A percentile compares a stretch with the other conserved stretches of the same genome.
These are phyloP conservation scores for Penicillium sp. DNA, from an alignment of 2,329 filamentous ascomycete genomes.

Conservation along the genomic window DNA sequence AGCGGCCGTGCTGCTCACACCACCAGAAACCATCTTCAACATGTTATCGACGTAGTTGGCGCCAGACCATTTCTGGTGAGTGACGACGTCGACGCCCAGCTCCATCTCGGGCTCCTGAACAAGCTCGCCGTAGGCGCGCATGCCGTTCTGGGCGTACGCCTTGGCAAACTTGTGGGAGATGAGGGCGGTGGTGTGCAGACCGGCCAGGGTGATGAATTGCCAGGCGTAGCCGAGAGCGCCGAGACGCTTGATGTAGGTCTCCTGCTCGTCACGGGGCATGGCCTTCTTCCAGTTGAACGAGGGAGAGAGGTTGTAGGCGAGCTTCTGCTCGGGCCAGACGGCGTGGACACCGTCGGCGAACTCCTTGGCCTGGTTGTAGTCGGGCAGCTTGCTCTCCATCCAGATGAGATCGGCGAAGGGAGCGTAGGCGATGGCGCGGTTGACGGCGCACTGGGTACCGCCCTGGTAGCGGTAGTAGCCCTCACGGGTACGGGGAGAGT, in stretches of 20 bases:
- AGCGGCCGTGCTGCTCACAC: conserved; percentile 83
- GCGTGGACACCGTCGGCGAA: conserved; percentile 92
- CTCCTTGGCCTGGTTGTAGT: conserved; percentile 84
- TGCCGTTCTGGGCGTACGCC: conserved; percentile 75
- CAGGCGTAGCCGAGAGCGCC: conserved; percentile 91
- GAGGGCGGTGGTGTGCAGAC: conserved; percentile 90
- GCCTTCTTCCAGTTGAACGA: conserved; percentile 99
- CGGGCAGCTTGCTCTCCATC: conserved; percentile 98
- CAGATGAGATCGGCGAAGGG: conserved; percentile 95
- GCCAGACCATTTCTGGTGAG: conserved; percentile 98
- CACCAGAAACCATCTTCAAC: conserved; percentile 95
- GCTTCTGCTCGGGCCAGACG: conserved; percentile 93
- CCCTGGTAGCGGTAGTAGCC: conserved; percentile 92
- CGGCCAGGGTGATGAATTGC: conserved; percentile 99
- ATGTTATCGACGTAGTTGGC: conserved; percentile 92
- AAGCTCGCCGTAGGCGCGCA: conserved; percentile 95
- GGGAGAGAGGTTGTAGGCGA: conserved; percentile 96
- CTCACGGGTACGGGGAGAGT: conserved; percentile 84
- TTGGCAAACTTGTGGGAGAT: conserved; percentile 85
- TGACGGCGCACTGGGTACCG: conserved; percentile 85
- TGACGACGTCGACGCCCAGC: conserved; percentile 84
- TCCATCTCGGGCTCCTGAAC: conserved; percentile 98
- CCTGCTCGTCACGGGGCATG: conserved; percentile 86
- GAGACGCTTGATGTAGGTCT: conserved; percentile 93
- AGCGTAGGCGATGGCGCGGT: conserved; percentile 84